Percentiles rank a stretch among this genome's conserved stretches.
Conservation (phyloP, 164 flowering plant genomes). For the Magnolia kwangsiensis region DNA sequence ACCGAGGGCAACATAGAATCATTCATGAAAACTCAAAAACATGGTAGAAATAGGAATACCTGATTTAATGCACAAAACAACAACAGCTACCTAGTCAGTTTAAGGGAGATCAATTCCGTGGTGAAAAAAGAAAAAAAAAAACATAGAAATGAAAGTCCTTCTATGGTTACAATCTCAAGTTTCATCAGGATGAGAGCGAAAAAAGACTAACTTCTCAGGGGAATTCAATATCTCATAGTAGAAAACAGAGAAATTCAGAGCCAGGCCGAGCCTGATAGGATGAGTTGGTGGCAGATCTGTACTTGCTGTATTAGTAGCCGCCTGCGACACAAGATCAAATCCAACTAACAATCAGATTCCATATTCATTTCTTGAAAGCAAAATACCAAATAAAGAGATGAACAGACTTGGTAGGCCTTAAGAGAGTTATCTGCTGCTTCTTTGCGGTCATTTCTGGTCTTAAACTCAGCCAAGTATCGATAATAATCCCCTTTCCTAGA, state of each 20-base stretch:
- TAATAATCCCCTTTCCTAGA: slow-evolving; percentile 64
- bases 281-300: slow-evolving; percentile 83
- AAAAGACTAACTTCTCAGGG: slow-evolving; percentile 56
- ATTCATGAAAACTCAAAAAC: background rate
- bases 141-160: background rate
- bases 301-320: slow-evolving; percentile 65
- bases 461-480: slow-evolving; percentile 63
- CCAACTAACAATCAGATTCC: background rate
- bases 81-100: background rate
- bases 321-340: slow-evolving; percentile 28
- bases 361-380: background rate
- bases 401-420: slow-evolving; percentile 45
- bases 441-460: slow-evolving; percentile 37
- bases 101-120: background rate
- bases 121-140: no score
- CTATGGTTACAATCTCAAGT: no score
- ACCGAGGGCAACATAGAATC: background rate
- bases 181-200: no score
- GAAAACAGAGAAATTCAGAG: slow-evolving; percentile 84
- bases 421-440: slow-evolving; percentile 53
- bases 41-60: background rate
- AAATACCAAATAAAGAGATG: background rate
- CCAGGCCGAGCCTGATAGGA: slow-evolving; percentile 85
- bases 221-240: slow-evolving; percentile 87
- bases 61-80: background rate